Percentiles rank a stretch among this genome's conserved stretches.
Evolutionary conservation across 495 filamentous ascomycete genomes (phyloP).

Genomic region (Penicillium angulare): DNA sequence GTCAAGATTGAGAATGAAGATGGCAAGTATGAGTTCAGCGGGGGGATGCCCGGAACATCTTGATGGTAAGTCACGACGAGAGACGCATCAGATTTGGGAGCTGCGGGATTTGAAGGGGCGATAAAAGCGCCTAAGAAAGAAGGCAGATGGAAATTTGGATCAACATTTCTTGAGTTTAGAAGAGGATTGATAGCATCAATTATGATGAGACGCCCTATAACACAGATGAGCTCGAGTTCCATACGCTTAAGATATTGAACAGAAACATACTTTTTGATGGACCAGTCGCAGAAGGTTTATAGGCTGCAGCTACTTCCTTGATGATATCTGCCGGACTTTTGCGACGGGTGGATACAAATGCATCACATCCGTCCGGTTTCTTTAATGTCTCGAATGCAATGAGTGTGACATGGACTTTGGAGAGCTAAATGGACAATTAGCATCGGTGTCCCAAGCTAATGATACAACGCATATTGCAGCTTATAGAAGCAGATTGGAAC

Average conservation of each 20-base stretch:
- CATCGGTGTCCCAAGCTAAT: constrained; percentile 19
- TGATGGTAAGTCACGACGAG: constrained; percentile 47
- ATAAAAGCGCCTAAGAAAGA: constrained; percentile 41
- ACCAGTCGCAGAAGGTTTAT: constrained; percentile 27
- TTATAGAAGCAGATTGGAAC: too few relatives aligned
- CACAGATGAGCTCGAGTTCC: background rate
- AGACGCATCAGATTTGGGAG: constrained; percentile 35
- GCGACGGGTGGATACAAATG: constrained; percentile 61
- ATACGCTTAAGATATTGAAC: background rate
- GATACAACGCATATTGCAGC: too few relatives aligned
- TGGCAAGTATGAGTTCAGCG: constrained; percentile 61
- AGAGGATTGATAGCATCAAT: constrained; percentile 47
- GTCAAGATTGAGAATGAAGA: constrained; percentile 58
- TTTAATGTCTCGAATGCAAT: constrained; percentile 74
- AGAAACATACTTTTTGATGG: constrained; percentile 32
- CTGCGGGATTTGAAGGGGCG: constrained; percentile 19
- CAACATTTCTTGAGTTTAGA: constrained; percentile 25
- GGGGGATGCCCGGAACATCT: constrained; percentile 51
- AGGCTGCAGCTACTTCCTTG: constrained; percentile 42
- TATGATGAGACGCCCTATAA: constrained; percentile 41
- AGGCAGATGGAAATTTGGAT: constrained; percentile 33
- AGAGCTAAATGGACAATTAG: constrained; percentile 34
- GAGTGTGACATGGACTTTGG: constrained; percentile 64
- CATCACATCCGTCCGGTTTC: constrained; percentile 53
- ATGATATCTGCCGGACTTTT: constrained; percentile 60